Evolutionary conservation across 1,284 basidiomycete genomes (phyloP).

Genomic region (Trichosporon inkin): DNA sequence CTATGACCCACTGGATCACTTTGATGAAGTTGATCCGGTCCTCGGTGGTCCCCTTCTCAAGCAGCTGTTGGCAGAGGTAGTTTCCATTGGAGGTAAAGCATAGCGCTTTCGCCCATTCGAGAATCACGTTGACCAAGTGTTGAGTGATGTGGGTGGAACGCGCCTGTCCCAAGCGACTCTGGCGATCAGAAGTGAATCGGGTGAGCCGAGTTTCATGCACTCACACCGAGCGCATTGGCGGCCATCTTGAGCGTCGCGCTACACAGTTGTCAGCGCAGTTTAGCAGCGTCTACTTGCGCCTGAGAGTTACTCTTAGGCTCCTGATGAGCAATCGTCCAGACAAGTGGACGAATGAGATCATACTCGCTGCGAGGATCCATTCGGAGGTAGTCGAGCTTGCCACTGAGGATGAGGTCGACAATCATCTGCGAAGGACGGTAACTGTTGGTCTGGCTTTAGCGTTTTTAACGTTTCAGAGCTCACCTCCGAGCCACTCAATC

Average conservation of each 20-base stretch:
- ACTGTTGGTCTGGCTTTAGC: not conserved
- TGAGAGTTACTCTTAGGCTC: conserved; percentile 35
- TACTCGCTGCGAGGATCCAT: conserved; percentile 22
- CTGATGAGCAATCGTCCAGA: conserved; percentile 41
- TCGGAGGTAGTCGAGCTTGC: conserved; percentile 22
- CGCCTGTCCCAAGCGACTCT: conserved; percentile 18
- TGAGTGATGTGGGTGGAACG: conserved; percentile 14
- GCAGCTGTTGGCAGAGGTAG: conserved; percentile 46
- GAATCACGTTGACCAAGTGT: conserved; percentile 31
- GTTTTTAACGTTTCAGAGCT: not conserved
- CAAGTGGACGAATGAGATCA: conserved; percentile 31
- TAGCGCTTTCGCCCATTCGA: conserved; percentile 39
- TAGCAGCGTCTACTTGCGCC: conserved; percentile 24
- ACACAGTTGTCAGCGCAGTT: not conserved
- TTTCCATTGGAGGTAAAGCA: conserved; percentile 47
- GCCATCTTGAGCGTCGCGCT: conserved; percentile 38
- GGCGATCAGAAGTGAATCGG: not conserved
- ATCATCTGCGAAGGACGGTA: conserved; percentile 18
- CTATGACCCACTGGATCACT: conserved; percentile 32
- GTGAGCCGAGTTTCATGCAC: not conserved
- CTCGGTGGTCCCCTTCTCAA: conserved; percentile 35
- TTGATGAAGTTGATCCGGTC: conserved; percentile 41
- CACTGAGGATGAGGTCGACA: conserved; percentile 22
- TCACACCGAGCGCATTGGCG: conserved; percentile 37
- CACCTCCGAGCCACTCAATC: not conserved